These are phyloP conservation scores for Colletotrichum sp. DNA, from an alignment of 2,329 filamentous ascomycete genomes.

Conservation along the genomic window DNA sequence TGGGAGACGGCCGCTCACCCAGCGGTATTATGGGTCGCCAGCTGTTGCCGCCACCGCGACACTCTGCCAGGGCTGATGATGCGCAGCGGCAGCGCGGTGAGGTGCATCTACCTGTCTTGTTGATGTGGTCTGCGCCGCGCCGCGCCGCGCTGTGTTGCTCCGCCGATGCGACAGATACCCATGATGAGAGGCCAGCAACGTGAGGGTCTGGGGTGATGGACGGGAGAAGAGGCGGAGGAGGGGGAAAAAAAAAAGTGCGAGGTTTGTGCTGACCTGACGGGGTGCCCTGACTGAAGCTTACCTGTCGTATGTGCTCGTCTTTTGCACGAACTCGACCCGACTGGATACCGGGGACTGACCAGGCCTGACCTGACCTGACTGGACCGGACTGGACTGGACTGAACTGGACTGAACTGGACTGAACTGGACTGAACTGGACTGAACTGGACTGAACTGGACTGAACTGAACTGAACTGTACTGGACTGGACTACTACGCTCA, in stretches of 20 bases:
- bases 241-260: neutral
- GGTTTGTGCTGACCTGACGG: neutral
- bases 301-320: neutral
- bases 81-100: neutral
- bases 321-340: neutral
- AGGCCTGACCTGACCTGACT: neutral
- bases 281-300: neutral
- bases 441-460: neutral
- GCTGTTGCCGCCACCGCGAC: slow-evolving; percentile 1
- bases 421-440: too few relatives aligned
- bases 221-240: neutral
- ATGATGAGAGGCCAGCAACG: neutral
- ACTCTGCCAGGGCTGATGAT: neutral
- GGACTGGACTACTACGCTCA: neutral
- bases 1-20: neutral
- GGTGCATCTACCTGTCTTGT: neutral
- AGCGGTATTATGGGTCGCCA: slow-evolving; percentile 12
- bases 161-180: neutral
- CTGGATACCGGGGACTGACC: neutral
- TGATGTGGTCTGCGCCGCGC: neutral
- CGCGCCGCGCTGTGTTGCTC: neutral
- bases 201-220: neutral
- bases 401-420: neutral
- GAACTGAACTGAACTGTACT: neutral
- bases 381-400: neutral